Base-by-base conservation (phyloP, 169 alveolate species). In the Plasmodium inui region DNA sequence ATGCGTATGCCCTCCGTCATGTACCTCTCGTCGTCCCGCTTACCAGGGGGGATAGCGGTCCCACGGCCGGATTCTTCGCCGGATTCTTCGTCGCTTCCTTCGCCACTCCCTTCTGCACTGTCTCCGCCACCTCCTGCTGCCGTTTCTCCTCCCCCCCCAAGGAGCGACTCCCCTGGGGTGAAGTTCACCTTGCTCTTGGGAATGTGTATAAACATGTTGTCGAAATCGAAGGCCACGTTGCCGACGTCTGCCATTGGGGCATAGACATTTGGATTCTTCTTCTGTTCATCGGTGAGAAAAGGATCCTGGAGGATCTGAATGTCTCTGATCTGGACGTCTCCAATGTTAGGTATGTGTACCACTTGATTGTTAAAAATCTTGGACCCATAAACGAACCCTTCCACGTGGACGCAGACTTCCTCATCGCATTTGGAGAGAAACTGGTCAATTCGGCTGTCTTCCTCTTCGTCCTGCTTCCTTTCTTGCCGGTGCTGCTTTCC, bases 191-290 rank as follows among this genome's bases (percentile, higher is more conserved):
- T 97, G 90, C 98, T 96, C 78, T 99, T 99, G 0, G 99, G 99
- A 73, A 99, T 98, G 53, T 99, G 98, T 67, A 99, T 98, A 96
- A 98, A 99, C 98, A 99, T 99, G 74, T 99, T 98, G 83, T 98
- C 99, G 80, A 98, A 97, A 91, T 99, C 99, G 83, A 98, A 95
- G 79, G 97, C 97, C 41, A 99, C 95, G 85, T 98, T 98, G n/a
- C 99, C 99, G 14, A 99, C 97, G 95, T 98, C 99, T 71, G 99
- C 98, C 93, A 97, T 98, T 0, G 99, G 99, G 0, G 99, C 99
- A 94, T 99, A 99, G 22, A 99, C 96, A 73, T 97, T 71, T 30
- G 93, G 82, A 19, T 67, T 71, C 44, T 94, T 84, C 46, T 46
- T 83, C 88, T 96, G 95, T 72, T 95, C 95, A 22, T 98, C 98